Evolutionary conservation across 2,329 filamentous ascomycete species (phyloP), one percentile per base, ranked within the genome.

Genomic region (Tympanopsis confertula): DNA sequence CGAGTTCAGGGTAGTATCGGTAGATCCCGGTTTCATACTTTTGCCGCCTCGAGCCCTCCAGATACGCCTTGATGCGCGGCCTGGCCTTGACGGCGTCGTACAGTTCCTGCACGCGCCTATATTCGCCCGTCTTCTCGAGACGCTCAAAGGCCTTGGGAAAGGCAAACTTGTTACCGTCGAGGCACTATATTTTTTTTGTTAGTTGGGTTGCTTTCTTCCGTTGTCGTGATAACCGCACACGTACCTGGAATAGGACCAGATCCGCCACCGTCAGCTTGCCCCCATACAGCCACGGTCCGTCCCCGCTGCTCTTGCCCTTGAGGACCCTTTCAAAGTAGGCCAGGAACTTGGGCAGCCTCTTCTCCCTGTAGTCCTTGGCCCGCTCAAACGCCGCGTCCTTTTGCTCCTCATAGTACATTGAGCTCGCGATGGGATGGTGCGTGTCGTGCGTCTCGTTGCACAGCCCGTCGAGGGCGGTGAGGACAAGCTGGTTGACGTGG

Each of bases 371-470:
- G 39, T 77, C 66, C 30, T 61, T 61, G 5, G 72, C 66, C 43
- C 66, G 71, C 41, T 63, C 65, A 50, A 76, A 58, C 13, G 76
- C 66, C 52, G 85, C 83, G 1, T 66, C 61, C 53, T 80, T 85
- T 57, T 89, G 84, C 19, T 87, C 80, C 50, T 86, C 81, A 48
- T 87, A 89, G 53, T 78, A 82, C 4, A 70, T 52, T 1, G 55
- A 51, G 0, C 61, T 50, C 2, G 72, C 66, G 37, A 86, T 61
- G 1, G 84, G 84, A 50, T 89, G 84, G 53, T 89, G 84, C 19
- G 74, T 77, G 47, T 88, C 81, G 52, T 88, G 84, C 1, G 74
- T 55, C 58, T 88, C 84, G 45, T 80, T 77, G 49, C 72, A 73
- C 35, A 88, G 56, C 1, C 71, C 71, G 48, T 89, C 84, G 14